These are phyloP conservation scores for Eragrostis tef DNA, from an alignment of 202 grass and related monocot genomes.

Conservation along the genomic window DNA sequence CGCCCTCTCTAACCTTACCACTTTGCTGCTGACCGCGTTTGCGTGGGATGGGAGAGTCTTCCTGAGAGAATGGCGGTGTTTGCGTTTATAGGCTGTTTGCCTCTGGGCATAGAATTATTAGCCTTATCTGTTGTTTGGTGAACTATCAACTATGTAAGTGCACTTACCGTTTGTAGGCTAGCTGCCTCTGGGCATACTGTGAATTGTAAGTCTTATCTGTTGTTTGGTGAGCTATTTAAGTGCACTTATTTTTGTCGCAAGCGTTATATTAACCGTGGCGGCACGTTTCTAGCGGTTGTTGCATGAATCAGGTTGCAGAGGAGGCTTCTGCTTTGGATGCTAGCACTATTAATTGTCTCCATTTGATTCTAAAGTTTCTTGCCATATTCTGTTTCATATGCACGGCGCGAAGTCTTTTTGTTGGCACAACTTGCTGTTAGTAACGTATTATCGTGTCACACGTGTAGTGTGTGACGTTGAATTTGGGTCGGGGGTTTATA, in stretches of 20 bases:
- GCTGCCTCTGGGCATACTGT: not conserved
- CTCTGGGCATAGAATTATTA: not conserved
- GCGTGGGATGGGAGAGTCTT: not conserved
- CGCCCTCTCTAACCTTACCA: not conserved
- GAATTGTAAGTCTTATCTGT: not conserved
- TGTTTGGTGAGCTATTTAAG: not conserved
- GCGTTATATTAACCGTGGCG: not conserved
- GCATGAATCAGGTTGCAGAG: not conserved
- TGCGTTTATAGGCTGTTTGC: not conserved
- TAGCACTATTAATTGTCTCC: not conserved
- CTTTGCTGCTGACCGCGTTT: not conserved
- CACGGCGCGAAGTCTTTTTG: not conserved
- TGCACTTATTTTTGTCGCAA: not conserved
- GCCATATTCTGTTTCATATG: not conserved
- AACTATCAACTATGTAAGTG: not conserved
- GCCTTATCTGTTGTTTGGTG: not conserved
- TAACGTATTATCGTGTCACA: not conserved
- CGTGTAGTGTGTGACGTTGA: not conserved
- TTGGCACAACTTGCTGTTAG: not conserved
- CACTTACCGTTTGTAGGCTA: not conserved
- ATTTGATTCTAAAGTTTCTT: not conserved
- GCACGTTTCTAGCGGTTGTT: not conserved
- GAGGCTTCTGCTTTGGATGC: not conserved
- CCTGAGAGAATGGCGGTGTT: not conserved
- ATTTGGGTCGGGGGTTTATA: slow-evolving; percentile 3